phyloP scores from a whole-genome alignment of 441 rosid genomes.

The Populus trichocarpa region DNA sequence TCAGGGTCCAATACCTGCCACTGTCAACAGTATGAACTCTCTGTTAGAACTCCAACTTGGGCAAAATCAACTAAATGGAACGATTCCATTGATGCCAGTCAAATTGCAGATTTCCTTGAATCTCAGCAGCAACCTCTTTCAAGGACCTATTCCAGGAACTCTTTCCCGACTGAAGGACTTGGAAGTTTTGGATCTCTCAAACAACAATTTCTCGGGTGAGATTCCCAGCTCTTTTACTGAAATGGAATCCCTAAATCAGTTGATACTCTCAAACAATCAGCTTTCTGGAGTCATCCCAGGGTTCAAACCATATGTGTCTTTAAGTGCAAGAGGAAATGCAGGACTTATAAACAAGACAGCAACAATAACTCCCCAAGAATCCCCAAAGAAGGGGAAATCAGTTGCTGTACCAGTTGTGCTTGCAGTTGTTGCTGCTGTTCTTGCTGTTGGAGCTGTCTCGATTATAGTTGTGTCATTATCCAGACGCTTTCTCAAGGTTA shows the following conservation, averaged over 20 bases:
- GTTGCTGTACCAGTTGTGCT: conserved; percentile 30
- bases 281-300: conserved; percentile 44
- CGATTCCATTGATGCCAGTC: conserved; percentile 50
- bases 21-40: conserved; percentile 23
- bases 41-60: conserved; percentile 73
- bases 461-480: conserved; percentile 29
- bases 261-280: conserved; percentile 58
- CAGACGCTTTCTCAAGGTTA: conserved; percentile 40
- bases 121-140: conserved; percentile 55
- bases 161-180: conserved; percentile 34
- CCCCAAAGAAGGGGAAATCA: conserved; percentile 20
- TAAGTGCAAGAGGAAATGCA: conserved; percentile 36
- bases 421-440: conserved; percentile 32
- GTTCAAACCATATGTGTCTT: conserved; percentile 24
- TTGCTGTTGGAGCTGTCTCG: conserved; percentile 31
- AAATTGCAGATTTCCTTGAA: conserved; percentile 66
- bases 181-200: conserved; percentile 74
- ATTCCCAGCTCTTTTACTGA: conserved; percentile 34
- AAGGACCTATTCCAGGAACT: conserved; percentile 44
- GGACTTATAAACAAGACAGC: conserved; percentile 10
- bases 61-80: conserved; percentile 49
- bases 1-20: conserved; percentile 51
- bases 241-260: conserved; percentile 38
- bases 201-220: conserved; percentile 49
- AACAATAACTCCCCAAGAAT: neutral